A percentile compares a stretch with the other conserved stretches of the same genome.
These are phyloP conservation scores for Syncephalastrum sp. DNA, from an alignment of 371 early-diverging fungal species.

Conservation along the genomic window DNA sequence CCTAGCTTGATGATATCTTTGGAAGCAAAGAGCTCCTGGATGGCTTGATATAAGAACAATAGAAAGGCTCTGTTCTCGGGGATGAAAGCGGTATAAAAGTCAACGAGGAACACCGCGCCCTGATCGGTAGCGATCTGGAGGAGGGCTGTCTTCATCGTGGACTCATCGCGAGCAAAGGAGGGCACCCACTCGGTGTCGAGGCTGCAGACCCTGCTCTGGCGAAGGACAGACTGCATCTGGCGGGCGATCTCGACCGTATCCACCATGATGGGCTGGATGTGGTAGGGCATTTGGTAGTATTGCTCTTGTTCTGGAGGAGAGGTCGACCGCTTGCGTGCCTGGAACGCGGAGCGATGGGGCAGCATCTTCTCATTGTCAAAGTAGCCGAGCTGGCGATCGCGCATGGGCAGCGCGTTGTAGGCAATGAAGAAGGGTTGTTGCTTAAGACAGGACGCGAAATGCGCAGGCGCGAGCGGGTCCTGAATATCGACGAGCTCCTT, in stretches of 20 bases:
- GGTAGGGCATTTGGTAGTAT: constrained; percentile 26
- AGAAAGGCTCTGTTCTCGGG: constrained; percentile 21
- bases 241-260: constrained; percentile 24
- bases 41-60: constrained; percentile 19
- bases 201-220: constrained; percentile 24
- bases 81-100: constrained; percentile 28
- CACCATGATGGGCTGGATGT: constrained; percentile 26
- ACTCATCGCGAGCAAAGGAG: constrained; percentile 26
- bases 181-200: constrained; percentile 54
- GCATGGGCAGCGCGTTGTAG: constrained; percentile 29
- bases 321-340: constrained; percentile 5
- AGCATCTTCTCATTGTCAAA: constrained; percentile 42
- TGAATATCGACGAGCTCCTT: constrained; percentile 49
- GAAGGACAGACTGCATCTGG: constrained; percentile 25
- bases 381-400: constrained; percentile 28
- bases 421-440: constrained; percentile 35
- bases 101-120: constrained; percentile 35
- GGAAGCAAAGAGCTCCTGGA: constrained; percentile 30
- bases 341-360: constrained; percentile 17
- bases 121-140: constrained; percentile 46
- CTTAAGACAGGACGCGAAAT: constrained; percentile 33
- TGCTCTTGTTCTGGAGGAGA: background rate
- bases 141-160: constrained; percentile 27
- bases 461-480: constrained; percentile 33
- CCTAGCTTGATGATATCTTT: constrained; percentile 31